phyloP scores from a whole-genome alignment of 371 early-diverging fungal genomes.

The Mortierella sp. region DNA sequence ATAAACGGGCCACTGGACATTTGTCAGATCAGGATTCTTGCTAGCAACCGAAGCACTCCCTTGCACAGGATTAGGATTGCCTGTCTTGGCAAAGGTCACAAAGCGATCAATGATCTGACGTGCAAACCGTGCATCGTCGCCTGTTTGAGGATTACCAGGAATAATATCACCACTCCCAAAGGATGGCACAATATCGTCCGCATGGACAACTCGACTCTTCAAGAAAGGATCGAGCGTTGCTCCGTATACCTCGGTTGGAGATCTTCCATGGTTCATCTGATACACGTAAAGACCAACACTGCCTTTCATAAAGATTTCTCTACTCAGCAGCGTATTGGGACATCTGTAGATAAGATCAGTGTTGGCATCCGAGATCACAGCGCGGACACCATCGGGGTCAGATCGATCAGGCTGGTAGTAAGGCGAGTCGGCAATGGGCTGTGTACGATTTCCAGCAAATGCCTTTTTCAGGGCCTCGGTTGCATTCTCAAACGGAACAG shows the following conservation, averaged over 20 bases:
- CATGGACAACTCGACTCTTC: background rate
- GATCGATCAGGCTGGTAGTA: conserved; percentile 24
- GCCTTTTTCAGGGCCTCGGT: background rate
- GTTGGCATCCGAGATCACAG: background rate
- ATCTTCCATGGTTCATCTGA: conserved; percentile 12
- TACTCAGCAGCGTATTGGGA: conserved; percentile 20
- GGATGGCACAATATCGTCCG: background rate
- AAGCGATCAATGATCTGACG: conserved; percentile 3
- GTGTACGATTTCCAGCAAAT: background rate
- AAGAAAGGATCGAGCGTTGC: background rate
- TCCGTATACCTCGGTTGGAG: background rate
- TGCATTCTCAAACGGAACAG: conserved; percentile 7
- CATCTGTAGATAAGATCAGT: conserved; percentile 31
- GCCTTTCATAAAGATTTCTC: background rate
- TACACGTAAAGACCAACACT: background rate
- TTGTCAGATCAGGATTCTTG: background rate
- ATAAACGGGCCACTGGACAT: background rate
- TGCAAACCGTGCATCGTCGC: conserved; percentile 1
- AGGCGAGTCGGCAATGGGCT: conserved; percentile 2
- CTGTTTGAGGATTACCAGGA: background rate
- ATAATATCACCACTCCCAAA: conserved; percentile 3
- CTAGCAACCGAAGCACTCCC: background rate
- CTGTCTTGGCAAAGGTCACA: background rate
- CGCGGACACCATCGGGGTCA: conserved; percentile 24
- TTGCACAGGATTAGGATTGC: background rate